Evolutionary conservation across 2,329 filamentous ascomycete genomes (phyloP), one percentile per base, ranked within the genome.

Genomic region (Phoma sp.): DNA sequence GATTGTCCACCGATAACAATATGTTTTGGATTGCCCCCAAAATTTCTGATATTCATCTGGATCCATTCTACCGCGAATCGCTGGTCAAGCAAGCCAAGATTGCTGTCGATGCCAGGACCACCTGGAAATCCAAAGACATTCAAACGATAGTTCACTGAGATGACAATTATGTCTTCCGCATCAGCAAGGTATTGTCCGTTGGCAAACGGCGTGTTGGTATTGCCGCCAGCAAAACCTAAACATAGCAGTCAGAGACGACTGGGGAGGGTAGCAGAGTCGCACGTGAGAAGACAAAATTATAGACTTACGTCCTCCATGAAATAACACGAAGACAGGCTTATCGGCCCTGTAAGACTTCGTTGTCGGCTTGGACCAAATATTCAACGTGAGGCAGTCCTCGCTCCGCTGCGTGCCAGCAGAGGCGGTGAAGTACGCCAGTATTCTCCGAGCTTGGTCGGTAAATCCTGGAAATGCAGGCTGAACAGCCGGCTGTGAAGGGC

Each of bases 71-170:
- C 63, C 0, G 80, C 81, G 12, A 77, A 60, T 2, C 83, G 76
- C 60, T 86, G 83, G 61, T 87, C 83, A 5, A 78, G 74, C 5
- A 85, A 66, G 1, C 81, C 83, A 2, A 82, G 62, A 53, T 85
- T 85, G 38, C 76, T 64, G 7, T 59, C 53, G 20, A 66, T 33
- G 11, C 61, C 67, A 11, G 56, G 60, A 20, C 66, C 65, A 33
- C 68, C 69, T 5, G 73, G 67, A 26, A 75, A 76, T 0, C 72
- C 72, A 20, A 76, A 69, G 39, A 74, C 69, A 53, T 74, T 72
- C 9, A 75, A 38, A 12, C 73, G 69, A 47, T 67, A 67, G 26
- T 79, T 80, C 54, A 78, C 68, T 0, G 74, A 75, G 2, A 80
- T 75, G 1, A 80, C 69, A 9, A 80, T 60, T n/a, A 75, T 65